These are phyloP conservation scores for Thelonectria olida DNA, from an alignment of 2,329 filamentous ascomycete genomes.

Conservation along the genomic window DNA sequence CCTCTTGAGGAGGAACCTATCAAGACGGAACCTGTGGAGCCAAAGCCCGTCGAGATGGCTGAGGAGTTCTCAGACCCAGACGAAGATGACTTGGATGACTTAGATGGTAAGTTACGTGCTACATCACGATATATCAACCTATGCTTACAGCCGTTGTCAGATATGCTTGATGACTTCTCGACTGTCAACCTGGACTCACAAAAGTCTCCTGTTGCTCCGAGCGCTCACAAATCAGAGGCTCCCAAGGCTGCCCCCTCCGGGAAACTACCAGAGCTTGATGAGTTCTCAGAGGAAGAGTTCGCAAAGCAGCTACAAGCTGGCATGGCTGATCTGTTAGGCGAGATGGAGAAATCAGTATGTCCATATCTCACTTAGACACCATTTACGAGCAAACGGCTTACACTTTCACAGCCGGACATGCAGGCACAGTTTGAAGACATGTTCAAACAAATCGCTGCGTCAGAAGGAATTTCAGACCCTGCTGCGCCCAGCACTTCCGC, in stretches of 20 bases:
- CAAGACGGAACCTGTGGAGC: not conserved
- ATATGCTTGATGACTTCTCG: slow-evolving; percentile 93
- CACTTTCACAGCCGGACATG: slow-evolving; percentile 68
- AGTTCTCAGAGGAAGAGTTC: slow-evolving; percentile 79
- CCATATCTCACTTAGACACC: not conserved
- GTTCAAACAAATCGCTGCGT: slow-evolving; percentile 75
- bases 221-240: slow-evolving; percentile 42
- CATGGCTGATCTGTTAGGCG: slow-evolving; percentile 84
- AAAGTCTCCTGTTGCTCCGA: slow-evolving; percentile 38
- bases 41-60: slow-evolving; percentile 29
- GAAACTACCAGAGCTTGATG: slow-evolving; percentile 40
- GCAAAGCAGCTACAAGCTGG: slow-evolving; percentile 87
- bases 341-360: slow-evolving; percentile 69
- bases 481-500: slow-evolving; percentile 33
- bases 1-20: not conserved
- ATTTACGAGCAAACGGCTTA: not conserved
- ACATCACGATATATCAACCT: too few species aligned
- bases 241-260: slow-evolving; percentile 45
- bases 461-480: slow-evolving; percentile 48
- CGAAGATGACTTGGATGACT: slow-evolving; percentile 89
- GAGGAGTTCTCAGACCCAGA: slow-evolving; percentile 85
- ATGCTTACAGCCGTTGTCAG: slow-evolving; percentile 54
- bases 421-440: slow-evolving; percentile 81
- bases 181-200: slow-evolving; percentile 60
- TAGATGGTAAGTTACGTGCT: slow-evolving; percentile 71